Conservation (phyloP, 1,284 basidiomycete genomes). For the Ceratobasidium sp. region DNA sequence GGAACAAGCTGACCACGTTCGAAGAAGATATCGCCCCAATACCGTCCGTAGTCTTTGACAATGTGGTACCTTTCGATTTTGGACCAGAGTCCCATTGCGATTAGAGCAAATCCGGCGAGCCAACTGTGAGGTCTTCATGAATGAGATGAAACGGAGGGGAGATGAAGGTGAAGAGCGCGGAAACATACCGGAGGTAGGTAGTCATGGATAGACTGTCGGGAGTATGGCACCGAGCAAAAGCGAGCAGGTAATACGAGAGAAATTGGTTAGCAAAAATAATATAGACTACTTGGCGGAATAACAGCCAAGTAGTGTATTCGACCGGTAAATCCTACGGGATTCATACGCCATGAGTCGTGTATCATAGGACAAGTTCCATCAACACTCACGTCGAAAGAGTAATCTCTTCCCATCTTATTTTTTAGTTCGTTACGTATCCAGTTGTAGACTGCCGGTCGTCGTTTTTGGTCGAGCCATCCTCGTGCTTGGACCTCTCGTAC, state of each 20-base stretch:
- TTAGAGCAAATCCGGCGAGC: conserved; percentile 86
- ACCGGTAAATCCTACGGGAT: conserved; percentile 74
- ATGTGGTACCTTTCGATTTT: conserved; percentile 98
- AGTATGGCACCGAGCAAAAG: conserved; percentile 89
- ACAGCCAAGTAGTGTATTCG: conserved; percentile 93
- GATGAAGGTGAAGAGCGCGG: not conserved
- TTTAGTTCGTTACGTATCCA: conserved; percentile 92
- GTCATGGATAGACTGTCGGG: conserved; percentile 80
- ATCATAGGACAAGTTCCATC: not conserved
- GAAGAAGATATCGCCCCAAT: conserved; percentile 99
- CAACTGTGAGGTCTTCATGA: conserved; percentile 68
- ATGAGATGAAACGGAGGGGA: not conserved
- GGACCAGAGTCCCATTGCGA: conserved; percentile 98
- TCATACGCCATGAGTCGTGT: no score
- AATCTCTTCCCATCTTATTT: conserved; percentile 95
- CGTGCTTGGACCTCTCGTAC: conserved; percentile 82
- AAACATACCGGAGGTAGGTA: conserved; percentile 79
- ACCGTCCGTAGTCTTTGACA: conserved; percentile 95
- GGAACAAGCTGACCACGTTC: conserved; percentile 70
- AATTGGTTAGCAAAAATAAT: conserved; percentile 98
- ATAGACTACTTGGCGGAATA: conserved; percentile 93
- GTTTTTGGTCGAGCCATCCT: conserved; percentile 89
- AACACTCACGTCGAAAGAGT: conserved; percentile 87
- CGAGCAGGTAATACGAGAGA: conserved; percentile 94
- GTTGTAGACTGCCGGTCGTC: conserved; percentile 72